Conservation (phyloP, 192 early-diverging fungal genomes). For the Coemansia sp. region DNA sequence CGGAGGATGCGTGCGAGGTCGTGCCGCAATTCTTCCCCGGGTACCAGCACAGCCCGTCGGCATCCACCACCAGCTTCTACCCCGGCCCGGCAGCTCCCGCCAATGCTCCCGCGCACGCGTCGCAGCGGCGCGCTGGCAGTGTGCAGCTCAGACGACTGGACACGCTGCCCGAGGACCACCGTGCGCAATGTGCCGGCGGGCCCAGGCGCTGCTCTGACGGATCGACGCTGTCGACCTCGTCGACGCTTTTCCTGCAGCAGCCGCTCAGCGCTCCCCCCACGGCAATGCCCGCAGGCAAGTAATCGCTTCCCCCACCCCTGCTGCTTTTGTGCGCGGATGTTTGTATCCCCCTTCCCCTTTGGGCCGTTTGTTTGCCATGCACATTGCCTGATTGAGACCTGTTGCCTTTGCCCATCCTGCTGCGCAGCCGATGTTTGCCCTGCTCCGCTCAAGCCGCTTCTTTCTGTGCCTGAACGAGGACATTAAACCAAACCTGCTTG, state of each 20-base stretch:
- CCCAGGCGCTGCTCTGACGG: slow-evolving; percentile 27
- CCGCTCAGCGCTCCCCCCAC: too few relatives aligned
- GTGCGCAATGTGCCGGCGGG: neutral
- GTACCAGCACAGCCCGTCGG: slow-evolving; percentile 8
- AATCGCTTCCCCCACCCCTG: too few relatives aligned
- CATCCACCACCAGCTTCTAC: neutral
- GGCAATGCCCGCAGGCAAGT: too few relatives aligned
- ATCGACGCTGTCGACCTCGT: slow-evolving; percentile 22
- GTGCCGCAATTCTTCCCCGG: slow-evolving; percentile 46
- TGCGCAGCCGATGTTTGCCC: too few relatives aligned
- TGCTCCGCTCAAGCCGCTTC: too few relatives aligned
- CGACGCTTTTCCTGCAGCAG: slow-evolving; percentile 7
- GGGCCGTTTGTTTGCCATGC: too few relatives aligned
- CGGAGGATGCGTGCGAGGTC: slow-evolving; percentile 33
- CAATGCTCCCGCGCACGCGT: neutral
- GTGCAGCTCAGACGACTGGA: slow-evolving; percentile 7
- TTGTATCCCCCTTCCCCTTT: too few relatives aligned
- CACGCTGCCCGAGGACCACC: neutral
- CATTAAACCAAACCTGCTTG: too few relatives aligned
- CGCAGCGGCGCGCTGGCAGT: slow-evolving; percentile 34
- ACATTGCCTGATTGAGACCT: too few relatives aligned
- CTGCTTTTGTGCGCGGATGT: too few relatives aligned
- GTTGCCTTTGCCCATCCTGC: too few relatives aligned
- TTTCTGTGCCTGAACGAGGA: too few relatives aligned
- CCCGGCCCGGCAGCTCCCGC: neutral